These are phyloP conservation scores for Radiomyces spectabilis DNA, from an alignment of 192 early-diverging fungal genomes.

Conservation along the genomic window DNA sequence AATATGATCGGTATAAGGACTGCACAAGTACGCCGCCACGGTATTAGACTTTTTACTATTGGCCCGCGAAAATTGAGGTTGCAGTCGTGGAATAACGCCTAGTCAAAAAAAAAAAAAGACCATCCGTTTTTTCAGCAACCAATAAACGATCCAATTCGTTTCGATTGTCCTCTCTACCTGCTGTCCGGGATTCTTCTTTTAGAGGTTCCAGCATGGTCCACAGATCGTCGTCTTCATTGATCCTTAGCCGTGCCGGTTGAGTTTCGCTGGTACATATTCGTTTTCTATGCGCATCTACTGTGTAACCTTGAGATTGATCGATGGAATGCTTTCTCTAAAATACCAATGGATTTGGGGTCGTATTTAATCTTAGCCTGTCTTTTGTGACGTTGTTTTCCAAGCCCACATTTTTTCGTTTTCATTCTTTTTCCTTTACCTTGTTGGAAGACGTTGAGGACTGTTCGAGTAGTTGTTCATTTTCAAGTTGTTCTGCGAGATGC, in stretches of 20 bases:
- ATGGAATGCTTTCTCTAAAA: no score
- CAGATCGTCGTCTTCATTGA: neutral
- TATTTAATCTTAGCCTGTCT: no score
- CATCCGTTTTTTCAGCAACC: neutral
- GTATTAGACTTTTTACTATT: constrained; percentile 9
- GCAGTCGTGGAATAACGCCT: constrained; percentile 9
- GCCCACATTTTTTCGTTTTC: no score
- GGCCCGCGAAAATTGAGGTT: constrained; percentile 11
- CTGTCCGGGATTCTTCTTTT: neutral
- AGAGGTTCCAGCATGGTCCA: neutral
- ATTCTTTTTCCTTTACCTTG: no score
- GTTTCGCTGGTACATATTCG: neutral
- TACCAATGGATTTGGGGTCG: no score
- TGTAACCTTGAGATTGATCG: no score
- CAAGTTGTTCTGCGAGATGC: no score
- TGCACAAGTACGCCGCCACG: constrained; percentile 13
- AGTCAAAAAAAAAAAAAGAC: neutral
- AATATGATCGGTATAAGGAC: constrained; percentile 17
- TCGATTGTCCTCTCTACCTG: neutral
- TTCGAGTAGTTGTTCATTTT: no score
- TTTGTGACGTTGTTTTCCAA: no score
- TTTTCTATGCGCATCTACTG: no score
- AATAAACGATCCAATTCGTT: neutral
- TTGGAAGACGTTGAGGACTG: no score
- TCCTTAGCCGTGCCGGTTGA: neutral